Evolutionary conservation across 148 eudicot species (phyloP).

Genomic region (Chenopodium berlandieri): DNA sequence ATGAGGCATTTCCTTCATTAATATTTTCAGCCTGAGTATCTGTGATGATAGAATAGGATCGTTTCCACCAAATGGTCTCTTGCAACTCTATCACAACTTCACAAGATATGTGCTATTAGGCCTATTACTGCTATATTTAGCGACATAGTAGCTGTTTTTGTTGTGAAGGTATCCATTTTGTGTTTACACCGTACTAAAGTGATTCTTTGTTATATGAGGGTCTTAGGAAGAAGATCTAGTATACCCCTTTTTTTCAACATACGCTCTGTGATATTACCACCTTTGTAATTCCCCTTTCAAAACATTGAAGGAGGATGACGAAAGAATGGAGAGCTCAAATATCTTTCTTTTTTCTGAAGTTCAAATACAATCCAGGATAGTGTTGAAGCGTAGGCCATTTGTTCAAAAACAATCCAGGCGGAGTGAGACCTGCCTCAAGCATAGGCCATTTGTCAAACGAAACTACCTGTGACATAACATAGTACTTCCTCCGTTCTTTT

Average conservation of each 20-base stretch:
- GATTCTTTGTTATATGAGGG: neutral
- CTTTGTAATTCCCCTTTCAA: neutral
- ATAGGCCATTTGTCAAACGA: neutral
- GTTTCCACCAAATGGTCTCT: neutral
- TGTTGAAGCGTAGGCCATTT: neutral
- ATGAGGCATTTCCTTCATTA: constrained; percentile 14
- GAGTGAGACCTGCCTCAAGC: neutral
- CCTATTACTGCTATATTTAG: neutral
- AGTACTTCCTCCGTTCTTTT: no score
- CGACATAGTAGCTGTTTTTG: neutral
- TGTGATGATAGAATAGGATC: neutral
- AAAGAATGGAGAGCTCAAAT: neutral
- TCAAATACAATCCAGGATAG: neutral
- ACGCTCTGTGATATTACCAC: neutral
- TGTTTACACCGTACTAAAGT: neutral
- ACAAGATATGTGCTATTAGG: no score
- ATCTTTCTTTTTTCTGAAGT: neutral
- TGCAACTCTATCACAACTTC: neutral
- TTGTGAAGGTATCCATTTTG: neutral
- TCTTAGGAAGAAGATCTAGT: neutral
- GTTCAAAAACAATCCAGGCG: neutral
- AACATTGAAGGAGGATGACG: neutral
- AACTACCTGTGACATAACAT: neutral
- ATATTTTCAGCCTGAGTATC: neutral
- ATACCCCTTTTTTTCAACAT: no score